A percentile compares a stretch with the other conserved stretches of the same genome.
phyloP scores from a whole-genome alignment of 1,139 yeast species.

The Yamadazyma taylorii region DNA sequence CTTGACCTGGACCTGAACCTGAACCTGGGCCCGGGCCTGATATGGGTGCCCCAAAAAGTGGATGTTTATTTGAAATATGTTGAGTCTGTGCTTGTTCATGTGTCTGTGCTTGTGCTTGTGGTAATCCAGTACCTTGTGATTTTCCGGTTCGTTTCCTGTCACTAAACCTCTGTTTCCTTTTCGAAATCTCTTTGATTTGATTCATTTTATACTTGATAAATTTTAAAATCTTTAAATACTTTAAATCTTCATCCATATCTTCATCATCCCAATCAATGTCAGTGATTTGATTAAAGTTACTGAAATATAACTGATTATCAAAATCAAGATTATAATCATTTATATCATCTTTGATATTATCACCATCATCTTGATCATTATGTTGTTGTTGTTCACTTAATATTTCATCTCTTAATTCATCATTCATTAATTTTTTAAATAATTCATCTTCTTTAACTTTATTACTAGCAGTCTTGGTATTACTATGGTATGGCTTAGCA shows the following conservation, averaged over 20 bases:
- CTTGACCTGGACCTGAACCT: no score
- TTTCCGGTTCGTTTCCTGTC: no score
- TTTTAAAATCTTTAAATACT: slow-evolving; percentile 44
- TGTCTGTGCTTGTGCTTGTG: no score
- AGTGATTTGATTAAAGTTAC: slow-evolving; percentile 15
- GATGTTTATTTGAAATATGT: not conserved
- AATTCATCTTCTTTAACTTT: slow-evolving; percentile 37
- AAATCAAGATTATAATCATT: slow-evolving; percentile 17
- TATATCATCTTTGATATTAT: slow-evolving; percentile 26
- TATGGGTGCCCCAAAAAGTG: not conserved
- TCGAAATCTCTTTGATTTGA: slow-evolving; percentile 14
- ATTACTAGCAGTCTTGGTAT: slow-evolving; percentile 15
- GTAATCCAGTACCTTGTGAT: no score
- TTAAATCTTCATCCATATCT: slow-evolving; percentile 50
- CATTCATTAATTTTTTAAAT: slow-evolving; percentile 40
- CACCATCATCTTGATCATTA: slow-evolving; percentile 33
- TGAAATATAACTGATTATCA: slow-evolving; percentile 10
- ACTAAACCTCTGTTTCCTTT: slow-evolving; percentile 6
- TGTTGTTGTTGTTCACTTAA: slow-evolving; percentile 31
- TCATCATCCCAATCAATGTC: slow-evolving; percentile 53
- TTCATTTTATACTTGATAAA: slow-evolving; percentile 40
- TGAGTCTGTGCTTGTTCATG: not conserved
- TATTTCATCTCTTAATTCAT: slow-evolving; percentile 42
- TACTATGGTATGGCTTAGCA: slow-evolving; percentile 12
- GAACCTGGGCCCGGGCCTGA: no score